Evolutionary conservation across 129 eudicot genomes (phyloP).

Genomic region (Mikania micrantha): DNA sequence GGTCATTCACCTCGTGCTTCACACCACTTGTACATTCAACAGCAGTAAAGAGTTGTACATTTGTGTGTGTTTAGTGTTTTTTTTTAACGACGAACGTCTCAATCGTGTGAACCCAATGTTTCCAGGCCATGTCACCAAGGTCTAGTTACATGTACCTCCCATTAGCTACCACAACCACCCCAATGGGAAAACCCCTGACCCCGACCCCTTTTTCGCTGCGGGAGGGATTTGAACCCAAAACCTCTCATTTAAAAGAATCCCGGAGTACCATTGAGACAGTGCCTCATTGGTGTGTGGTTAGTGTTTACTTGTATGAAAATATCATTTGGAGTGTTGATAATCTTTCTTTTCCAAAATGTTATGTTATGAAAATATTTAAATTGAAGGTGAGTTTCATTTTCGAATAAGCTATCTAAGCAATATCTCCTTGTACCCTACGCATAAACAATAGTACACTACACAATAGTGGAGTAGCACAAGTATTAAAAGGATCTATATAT

Average conservation of each 20-base stretch:
- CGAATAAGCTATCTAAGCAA: not conserved
- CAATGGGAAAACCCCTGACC: too few species aligned
- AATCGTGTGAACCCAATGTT: too few species aligned
- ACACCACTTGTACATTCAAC: conserved; percentile 48
- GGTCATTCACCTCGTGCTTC: conserved; percentile 34
- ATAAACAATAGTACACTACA: not conserved
- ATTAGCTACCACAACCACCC: too few species aligned
- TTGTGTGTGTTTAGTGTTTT: conserved; percentile 21
- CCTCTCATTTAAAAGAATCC: too few species aligned
- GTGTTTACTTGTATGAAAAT: not conserved
- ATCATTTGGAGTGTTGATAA: conserved; percentile 12
- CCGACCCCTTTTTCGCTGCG: too few species aligned
- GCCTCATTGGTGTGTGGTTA: conserved; percentile 18
- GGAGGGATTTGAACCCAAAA: too few species aligned
- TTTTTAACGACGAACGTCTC: too few species aligned
- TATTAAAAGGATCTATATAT: too few species aligned
- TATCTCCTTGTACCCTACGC: not conserved
- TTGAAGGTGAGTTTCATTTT: conserved; percentile 10
- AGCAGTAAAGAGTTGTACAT: conserved; percentile 22
- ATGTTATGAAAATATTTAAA: conserved; percentile 13
- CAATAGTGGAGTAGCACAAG: too few species aligned
- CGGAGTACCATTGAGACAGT: too few species aligned
- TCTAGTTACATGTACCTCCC: too few species aligned
- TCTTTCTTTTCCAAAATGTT: conserved; percentile 12
- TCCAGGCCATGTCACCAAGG: too few species aligned